Base-by-base conservation (phyloP, 2,329 filamentous ascomycete genomes). In the Cytospora piceicola region DNA sequence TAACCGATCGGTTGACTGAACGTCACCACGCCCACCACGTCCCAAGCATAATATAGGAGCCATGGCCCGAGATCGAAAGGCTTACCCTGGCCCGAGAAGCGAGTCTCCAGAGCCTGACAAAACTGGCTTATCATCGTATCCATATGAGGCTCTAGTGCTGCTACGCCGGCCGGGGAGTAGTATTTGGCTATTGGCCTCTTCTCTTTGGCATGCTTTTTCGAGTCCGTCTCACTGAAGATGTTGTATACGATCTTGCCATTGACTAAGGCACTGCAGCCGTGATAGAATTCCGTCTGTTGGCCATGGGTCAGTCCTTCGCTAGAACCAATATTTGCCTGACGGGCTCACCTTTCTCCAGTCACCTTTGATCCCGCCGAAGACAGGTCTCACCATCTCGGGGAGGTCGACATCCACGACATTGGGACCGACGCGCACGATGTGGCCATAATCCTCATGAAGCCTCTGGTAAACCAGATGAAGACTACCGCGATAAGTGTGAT, bases 1-100 rank as follows among this genome's bases (percentile, higher is more conserved):
- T 80, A 82, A 11, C 80, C 80, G 66, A 81, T 76, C 39, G 74
- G 75, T 15, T 75, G 71, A 57, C 76, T 76, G 63, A 80, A 82
- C 36, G 76, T 77, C 8, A 78, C 70, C 46, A 75, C 72, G 46
- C 78, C 77, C 65, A 81, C 74, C 12, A 80, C 75, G 66, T 82
- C 80, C 73, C 78, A 81, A 20, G 78, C 68, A 55, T 71, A 49
- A 55, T 67, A 34, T 3, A n/a, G 29, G 20, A 63, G 1, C 60
- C 60, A 63, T 12, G 1, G 29, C 12, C 60, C 60, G 7, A 63
- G 53, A 22, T 63, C 60, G 6, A 57, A 57, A 67, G 70, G 36
- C 14, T 57, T 63, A 2, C 53, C 60, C 57, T 63, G 24, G 29
- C 72, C 59, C 15, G 75, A 70, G 61, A 76, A 79, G 7, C 73